These are phyloP conservation scores for Zizania palustris DNA, from an alignment of 202 grass and related monocot genomes.

Conservation along the genomic window DNA sequence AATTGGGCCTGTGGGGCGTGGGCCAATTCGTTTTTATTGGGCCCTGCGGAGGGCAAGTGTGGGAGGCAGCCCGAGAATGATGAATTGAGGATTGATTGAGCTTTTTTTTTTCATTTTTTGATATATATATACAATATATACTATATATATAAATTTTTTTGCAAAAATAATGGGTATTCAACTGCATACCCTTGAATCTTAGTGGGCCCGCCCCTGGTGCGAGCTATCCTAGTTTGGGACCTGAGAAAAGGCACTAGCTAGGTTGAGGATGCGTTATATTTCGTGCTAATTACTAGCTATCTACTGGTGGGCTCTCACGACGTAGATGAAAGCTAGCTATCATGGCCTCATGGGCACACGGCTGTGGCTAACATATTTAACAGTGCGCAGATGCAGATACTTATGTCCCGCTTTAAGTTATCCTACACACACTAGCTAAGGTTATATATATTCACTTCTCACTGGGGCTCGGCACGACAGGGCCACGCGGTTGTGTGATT, in stretches of 20 bases:
- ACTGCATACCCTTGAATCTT: no score
- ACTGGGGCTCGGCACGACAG: neutral
- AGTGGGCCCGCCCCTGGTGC: no score
- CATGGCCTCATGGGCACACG: neutral
- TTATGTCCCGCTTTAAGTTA: conserved; percentile 38
- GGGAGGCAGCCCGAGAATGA: no score
- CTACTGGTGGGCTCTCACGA: neutral
- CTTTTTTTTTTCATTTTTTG: no score
- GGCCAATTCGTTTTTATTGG: no score
- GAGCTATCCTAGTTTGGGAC: neutral
- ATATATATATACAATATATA: no score
- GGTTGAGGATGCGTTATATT: neutral
- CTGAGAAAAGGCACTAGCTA: neutral
- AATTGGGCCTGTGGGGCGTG: no score
- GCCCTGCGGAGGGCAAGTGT: no score
- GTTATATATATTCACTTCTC: neutral
- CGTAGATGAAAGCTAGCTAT: conserved; percentile 12
- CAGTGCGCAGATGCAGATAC: neutral
- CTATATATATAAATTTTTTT: no score
- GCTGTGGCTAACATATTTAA: neutral
- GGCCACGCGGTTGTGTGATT: neutral
- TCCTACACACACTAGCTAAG: neutral
- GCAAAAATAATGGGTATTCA: no score
- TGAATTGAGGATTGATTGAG: no score
- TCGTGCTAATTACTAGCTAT: neutral